These are phyloP conservation scores for Rhodosorus marinus DNA, from an alignment of 23 red algal species.

Conservation along the genomic window DNA sequence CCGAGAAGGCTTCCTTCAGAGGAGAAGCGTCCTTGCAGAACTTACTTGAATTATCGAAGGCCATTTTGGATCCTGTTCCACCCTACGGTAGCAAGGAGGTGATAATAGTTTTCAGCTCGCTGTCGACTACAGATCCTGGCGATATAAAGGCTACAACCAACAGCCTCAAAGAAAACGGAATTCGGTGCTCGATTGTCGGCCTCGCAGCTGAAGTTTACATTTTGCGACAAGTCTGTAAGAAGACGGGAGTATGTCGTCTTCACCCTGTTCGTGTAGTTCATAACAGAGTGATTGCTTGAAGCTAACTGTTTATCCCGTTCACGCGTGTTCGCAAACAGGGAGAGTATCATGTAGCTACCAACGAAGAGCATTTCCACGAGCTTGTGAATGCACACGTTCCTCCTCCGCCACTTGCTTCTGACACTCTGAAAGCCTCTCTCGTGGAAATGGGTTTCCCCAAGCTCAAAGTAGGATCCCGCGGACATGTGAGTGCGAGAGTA, in stretches of 20 bases:
- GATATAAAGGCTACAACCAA: constrained; percentile 63
- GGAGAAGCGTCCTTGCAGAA: constrained; percentile 85
- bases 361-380: constrained; percentile 65
- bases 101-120: constrained; percentile 46
- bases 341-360: constrained; percentile 34
- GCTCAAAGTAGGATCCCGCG: too few relatives aligned
- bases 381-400: constrained; percentile 15
- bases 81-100: constrained; percentile 66
- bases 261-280: too few relatives aligned
- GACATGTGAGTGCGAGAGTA: too few relatives aligned
- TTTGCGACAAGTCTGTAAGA: constrained; percentile 11
- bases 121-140: constrained; percentile 79
- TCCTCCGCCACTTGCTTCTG: constrained; percentile 22
- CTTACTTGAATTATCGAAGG: constrained; percentile 23
- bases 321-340: too few relatives aligned
- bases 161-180: constrained; percentile 14
- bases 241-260: too few relatives aligned
- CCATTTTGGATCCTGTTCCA: constrained; percentile 40
- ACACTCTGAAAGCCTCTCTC: constrained; percentile 12
- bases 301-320: too few relatives aligned
- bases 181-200: constrained; percentile 49
- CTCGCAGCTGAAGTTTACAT: constrained; percentile 74
- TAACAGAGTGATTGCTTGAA: too few relatives aligned
- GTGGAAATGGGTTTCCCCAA: constrained; percentile 90
- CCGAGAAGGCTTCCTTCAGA: too few relatives aligned